Percentiles rank a stretch among this genome's conserved stretches.
phyloP scores from a whole-genome alignment of 352 stramenopile species.

The Pythium dissimile region DNA sequence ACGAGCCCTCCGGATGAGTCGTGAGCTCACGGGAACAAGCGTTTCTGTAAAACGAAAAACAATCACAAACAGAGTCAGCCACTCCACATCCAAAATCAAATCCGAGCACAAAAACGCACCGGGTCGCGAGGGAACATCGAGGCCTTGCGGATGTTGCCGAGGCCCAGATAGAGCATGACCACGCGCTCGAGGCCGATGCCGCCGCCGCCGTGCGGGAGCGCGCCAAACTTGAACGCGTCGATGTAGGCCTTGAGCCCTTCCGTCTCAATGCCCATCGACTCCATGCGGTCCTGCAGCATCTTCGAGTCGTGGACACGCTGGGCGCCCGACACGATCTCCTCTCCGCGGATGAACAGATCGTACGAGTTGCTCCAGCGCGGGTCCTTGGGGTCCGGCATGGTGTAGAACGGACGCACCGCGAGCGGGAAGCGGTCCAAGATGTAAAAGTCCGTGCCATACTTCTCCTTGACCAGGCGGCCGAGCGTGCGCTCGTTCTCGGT shows the following conservation, averaged over 20 bases:
- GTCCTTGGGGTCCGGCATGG: constrained; percentile 98
- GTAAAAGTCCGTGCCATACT: constrained; percentile 99
- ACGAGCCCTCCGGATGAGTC: too few species aligned
- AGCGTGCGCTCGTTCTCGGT: constrained; percentile 98
- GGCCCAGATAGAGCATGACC: constrained; percentile 98
- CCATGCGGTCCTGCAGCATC: constrained; percentile 91
- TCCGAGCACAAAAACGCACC: constrained; percentile 33
- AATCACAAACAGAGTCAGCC: too few species aligned
- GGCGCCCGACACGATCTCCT: constrained; percentile 99
- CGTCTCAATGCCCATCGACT: constrained; percentile 80
- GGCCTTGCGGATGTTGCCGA: constrained; percentile 98
- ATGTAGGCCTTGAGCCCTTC: constrained; percentile 95
- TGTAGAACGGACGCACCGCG: constrained; percentile 99
- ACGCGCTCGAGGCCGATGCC: constrained; percentile 99
- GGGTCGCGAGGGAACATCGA: constrained; percentile 99
- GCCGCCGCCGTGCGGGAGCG: constrained; percentile 96
- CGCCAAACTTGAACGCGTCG: constrained; percentile 98
- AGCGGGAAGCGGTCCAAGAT: constrained; percentile 99
- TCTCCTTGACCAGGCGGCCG: constrained; percentile 93
- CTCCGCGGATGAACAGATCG: constrained; percentile 99
- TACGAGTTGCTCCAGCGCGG: constrained; percentile 96
- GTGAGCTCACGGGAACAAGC: too few species aligned
- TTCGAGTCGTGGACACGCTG: constrained; percentile 98
- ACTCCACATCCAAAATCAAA: too few species aligned
- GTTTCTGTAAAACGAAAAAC: too few species aligned